phyloP scores from a whole-genome alignment of 2,329 filamentous ascomycete genomes.

The Verticillium dahliae region DNA sequence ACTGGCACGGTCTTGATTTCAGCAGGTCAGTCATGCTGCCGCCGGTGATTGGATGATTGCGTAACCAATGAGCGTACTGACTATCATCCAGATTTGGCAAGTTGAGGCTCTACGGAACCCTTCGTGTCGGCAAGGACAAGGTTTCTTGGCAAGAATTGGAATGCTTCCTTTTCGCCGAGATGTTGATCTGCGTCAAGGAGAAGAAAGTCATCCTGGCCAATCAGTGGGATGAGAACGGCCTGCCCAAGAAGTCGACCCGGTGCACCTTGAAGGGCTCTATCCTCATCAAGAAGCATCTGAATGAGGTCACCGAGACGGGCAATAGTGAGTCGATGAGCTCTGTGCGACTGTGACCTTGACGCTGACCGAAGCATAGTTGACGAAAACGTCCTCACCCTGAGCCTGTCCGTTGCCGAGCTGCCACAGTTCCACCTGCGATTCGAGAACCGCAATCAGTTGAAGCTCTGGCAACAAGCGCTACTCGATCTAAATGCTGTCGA shows the following conservation, averaged over 20 bases:
- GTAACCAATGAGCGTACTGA: constrained; percentile 18
- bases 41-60: neutral
- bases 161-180: constrained; percentile 94
- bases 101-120: constrained; percentile 78
- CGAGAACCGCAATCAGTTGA: constrained; percentile 73
- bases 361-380: constrained; percentile 38
- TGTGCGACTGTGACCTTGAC: no score
- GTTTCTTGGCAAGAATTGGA: constrained; percentile 96
- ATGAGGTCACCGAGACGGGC: constrained; percentile 71
- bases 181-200: constrained; percentile 99
- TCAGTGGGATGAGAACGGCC: constrained; percentile 59
- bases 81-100: constrained; percentile 68
- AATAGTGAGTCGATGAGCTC: constrained; percentile 27
- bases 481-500: constrained; percentile 75
- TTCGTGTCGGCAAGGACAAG: constrained; percentile 93
- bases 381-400: constrained; percentile 80
- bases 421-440: constrained; percentile 93
- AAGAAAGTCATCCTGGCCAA: constrained; percentile 63
- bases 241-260: constrained; percentile 59
- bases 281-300: constrained; percentile 94
- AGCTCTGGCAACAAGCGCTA: constrained; percentile 84
- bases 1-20: constrained; percentile 97
- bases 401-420: constrained; percentile 83
- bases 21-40: constrained; percentile 47
- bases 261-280: constrained; percentile 97